These are phyloP conservation scores for Tolypocladium amazonense DNA, from an alignment of 2,329 filamentous ascomycete species.

Conservation along the genomic window DNA sequence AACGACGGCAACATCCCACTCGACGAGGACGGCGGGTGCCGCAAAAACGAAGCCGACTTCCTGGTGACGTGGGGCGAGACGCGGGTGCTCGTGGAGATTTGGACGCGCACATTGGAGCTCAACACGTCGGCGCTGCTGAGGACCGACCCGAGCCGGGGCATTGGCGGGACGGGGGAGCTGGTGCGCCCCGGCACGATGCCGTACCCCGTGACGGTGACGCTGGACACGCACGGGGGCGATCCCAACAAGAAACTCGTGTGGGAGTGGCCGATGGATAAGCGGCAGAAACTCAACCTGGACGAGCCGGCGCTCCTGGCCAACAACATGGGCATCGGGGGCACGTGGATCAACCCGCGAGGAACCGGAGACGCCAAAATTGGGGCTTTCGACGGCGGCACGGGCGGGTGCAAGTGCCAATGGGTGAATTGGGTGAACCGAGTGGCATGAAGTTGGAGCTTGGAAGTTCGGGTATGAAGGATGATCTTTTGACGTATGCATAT, in stretches of 20 bases:
- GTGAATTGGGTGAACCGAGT: conserved; percentile 32
- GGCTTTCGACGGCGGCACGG: conserved; percentile 52
- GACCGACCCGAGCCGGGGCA: conserved; percentile 16
- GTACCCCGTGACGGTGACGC: conserved; percentile 49
- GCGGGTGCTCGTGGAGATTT: conserved; percentile 54
- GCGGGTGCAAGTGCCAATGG: conserved; percentile 53
- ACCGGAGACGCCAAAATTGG: conserved; percentile 37
- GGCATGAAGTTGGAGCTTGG: neutral
- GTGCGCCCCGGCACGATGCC: conserved; percentile 49
- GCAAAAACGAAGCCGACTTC: conserved; percentile 40
- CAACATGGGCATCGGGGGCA: conserved; percentile 38
- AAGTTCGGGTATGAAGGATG: neutral
- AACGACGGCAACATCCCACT: conserved; percentile 28
- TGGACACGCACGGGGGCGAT: conserved; percentile 53
- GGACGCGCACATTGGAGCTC: conserved; percentile 40
- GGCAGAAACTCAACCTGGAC: conserved; percentile 31
- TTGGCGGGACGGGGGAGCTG: conserved; percentile 16
- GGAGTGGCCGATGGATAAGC: conserved; percentile 37
- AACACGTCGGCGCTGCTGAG: conserved; percentile 29
- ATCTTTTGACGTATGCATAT: neutral
- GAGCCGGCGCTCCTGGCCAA: conserved; percentile 36
- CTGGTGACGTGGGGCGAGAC: conserved; percentile 50
- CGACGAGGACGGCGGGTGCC: conserved; percentile 45
- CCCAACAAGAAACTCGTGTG: conserved; percentile 41
- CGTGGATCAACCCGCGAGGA: conserved; percentile 39